Evolutionary conservation across 148 eudicot genomes (phyloP).

Genomic region (Fallopia convolvulus): DNA sequence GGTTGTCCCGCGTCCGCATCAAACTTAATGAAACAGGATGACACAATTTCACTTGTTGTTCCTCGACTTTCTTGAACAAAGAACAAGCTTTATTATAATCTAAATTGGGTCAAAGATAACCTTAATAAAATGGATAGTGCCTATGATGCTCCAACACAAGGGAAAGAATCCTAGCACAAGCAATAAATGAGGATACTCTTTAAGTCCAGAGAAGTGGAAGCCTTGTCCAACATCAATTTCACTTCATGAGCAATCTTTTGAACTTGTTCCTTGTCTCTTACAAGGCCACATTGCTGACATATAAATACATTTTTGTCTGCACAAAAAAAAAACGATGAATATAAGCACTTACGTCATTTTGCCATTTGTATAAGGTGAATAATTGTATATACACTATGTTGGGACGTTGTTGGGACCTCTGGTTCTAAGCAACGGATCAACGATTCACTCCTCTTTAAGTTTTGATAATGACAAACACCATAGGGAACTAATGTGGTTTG

Average conservation of each 20-base stretch:
- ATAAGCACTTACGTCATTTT: not conserved
- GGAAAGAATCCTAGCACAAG: not conserved
- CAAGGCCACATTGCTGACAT: constrained; percentile 74
- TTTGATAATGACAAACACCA: no score
- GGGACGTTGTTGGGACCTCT: no score
- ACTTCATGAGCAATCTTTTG: constrained; percentile 48
- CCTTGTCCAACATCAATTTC: constrained; percentile 56
- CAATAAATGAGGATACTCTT: constrained; percentile 61
- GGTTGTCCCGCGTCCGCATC: constrained; percentile 76
- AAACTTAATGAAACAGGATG: constrained; percentile 68
- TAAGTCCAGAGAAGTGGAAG: constrained; percentile 36
- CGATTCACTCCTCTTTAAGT: no score
- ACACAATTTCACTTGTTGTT: constrained; percentile 49
- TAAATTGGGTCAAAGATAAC: constrained; percentile 45
- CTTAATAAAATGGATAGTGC: not conserved
- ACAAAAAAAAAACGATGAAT: constrained; percentile 10
- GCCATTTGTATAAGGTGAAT: not conserved
- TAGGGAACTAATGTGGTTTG: no score
- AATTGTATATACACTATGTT: not conserved
- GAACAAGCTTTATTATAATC: constrained; percentile 54
- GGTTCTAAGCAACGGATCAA: no score
- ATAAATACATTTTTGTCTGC: constrained; percentile 62
- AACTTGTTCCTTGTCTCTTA: constrained; percentile 64
- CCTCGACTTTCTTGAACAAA: constrained; percentile 53
- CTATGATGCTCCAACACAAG: not conserved